Evolutionary conservation across 148 eudicot species (phyloP).

Genomic region (Rhododendron vialii): DNA sequence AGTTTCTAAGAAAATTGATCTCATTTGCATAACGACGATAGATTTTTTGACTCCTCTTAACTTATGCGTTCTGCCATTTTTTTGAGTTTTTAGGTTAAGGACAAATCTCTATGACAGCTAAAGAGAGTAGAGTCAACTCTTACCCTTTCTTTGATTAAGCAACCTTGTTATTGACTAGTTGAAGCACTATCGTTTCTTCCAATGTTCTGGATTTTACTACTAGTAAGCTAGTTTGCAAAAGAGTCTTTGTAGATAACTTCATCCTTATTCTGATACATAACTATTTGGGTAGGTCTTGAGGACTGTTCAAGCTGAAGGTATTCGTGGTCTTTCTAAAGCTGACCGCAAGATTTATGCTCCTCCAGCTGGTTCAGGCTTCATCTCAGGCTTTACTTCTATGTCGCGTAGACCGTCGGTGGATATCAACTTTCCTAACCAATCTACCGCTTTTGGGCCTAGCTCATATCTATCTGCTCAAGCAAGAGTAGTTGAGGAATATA

Average conservation of each 20-base stretch:
- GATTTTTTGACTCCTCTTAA: background rate
- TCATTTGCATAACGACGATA: background rate
- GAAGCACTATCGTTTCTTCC: background rate
- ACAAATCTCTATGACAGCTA: background rate
- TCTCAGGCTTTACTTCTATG: constrained; percentile 66
- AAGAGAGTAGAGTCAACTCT: background rate
- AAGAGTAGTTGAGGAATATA: constrained; percentile 79
- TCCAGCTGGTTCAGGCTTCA: constrained; percentile 97
- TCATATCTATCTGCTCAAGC: constrained; percentile 88
- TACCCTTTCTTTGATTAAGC: background rate
- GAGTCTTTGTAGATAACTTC: background rate
- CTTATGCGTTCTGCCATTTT: background rate
- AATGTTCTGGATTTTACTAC: background rate
- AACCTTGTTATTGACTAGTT: background rate
- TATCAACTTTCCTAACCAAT: constrained; percentile 40
- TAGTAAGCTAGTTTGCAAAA: background rate
- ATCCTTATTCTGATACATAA: background rate
- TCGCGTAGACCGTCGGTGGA: constrained; percentile 65
- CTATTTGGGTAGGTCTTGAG: constrained; percentile 56
- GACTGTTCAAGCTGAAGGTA: constrained; percentile 97
- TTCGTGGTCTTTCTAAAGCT: constrained; percentile 73
- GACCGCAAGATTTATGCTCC: constrained; percentile 84
- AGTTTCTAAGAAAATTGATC: background rate
- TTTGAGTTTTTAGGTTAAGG: background rate
- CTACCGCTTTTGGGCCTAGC: constrained; percentile 72